Evolutionary conservation across 352 stramenopile genomes (phyloP).

Genomic region (Globisporangium rhizosaccharum): DNA sequence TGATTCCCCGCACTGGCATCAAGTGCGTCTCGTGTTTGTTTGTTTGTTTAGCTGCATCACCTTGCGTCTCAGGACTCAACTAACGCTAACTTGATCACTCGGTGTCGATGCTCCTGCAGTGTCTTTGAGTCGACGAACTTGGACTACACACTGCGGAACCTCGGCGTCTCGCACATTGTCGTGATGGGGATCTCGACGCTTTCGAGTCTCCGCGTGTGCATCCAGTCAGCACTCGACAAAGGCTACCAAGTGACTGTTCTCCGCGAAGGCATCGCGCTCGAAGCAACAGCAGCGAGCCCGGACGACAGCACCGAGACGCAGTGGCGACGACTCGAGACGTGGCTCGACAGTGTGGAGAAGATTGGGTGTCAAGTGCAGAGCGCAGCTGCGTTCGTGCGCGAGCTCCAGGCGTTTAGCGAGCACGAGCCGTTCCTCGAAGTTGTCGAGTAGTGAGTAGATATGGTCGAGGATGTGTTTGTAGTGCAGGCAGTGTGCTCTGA

Average conservation of each 20-base stretch:
- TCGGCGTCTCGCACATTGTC: slow-evolving; percentile 82
- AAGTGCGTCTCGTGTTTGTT: slow-evolving; percentile 38
- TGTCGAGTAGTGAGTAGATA: background rate
- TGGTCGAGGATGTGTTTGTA: too few species aligned
- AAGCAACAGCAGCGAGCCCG: background rate
- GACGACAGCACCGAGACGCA: background rate
- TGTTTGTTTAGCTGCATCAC: slow-evolving; percentile 3
- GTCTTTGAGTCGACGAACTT: slow-evolving; percentile 87
- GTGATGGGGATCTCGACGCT: slow-evolving; percentile 81
- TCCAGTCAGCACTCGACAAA: slow-evolving; percentile 81
- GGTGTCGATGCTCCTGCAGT: slow-evolving; percentile 18
- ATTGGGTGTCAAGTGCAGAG: slow-evolving; percentile 28
- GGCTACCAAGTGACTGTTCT: slow-evolving; percentile 86
- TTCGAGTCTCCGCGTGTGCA: slow-evolving; percentile 70
- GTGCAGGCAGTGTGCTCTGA: too few species aligned
- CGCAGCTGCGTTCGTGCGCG: slow-evolving; percentile 23
- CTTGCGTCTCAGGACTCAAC: background rate
- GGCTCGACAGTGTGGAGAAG: slow-evolving; percentile 20
- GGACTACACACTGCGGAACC: slow-evolving; percentile 86
- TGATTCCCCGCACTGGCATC: slow-evolving; percentile 73
- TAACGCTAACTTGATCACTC: background rate
- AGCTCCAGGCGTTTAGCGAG: slow-evolving; percentile 29
- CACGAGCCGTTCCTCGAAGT: background rate
- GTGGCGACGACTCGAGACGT: slow-evolving; percentile 6
- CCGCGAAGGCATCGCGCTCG: slow-evolving; percentile 52